Percentiles rank a stretch among this genome's conserved stretches.
Evolutionary conservation across 805 yeast species (phyloP).

Genomic region (Metahyphopichia silvanorum): DNA sequence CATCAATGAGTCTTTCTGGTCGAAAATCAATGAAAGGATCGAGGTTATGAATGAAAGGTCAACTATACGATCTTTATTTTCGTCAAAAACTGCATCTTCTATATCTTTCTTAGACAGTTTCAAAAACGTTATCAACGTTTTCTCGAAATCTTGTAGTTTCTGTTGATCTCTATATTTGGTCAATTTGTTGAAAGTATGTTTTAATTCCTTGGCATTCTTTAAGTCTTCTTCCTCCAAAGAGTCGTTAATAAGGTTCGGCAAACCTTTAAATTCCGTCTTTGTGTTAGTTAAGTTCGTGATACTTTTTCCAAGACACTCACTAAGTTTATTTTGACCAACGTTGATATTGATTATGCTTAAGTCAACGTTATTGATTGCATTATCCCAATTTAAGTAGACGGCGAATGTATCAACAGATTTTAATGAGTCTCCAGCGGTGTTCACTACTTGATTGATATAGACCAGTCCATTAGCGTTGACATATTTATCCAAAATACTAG

Average conservation of each 20-base stretch:
- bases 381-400: constrained; percentile 37
- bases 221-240: constrained; percentile 15
- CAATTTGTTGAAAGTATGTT: constrained; percentile 23
- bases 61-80: constrained; percentile 64
- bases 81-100: constrained; percentile 47
- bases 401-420: constrained; percentile 41
- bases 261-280: constrained; percentile 20
- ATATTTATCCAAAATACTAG: constrained; percentile 33
- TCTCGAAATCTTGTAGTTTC: constrained; percentile 24
- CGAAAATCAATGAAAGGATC: constrained; percentile 43
- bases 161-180: constrained; percentile 11
- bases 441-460: constrained; percentile 23
- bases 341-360: constrained; percentile 48
- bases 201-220: constrained; percentile 13
- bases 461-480: constrained; percentile 22
- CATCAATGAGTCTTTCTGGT: constrained; percentile 14
- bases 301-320: constrained; percentile 69
- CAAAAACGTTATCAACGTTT: constrained; percentile 28
- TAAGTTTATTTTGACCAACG: constrained; percentile 64
- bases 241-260: constrained; percentile 19
- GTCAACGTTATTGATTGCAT: constrained; percentile 40
- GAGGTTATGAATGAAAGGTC: constrained; percentile 52
- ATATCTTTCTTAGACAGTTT: constrained; percentile 21
- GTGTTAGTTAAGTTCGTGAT: constrained; percentile 15
- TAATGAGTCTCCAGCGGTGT: constrained; percentile 42